Evolutionary conservation across 202 grass and related monocot species (phyloP), one percentile per base, ranked within the genome.

Genomic region (Setaria viridis): DNA sequence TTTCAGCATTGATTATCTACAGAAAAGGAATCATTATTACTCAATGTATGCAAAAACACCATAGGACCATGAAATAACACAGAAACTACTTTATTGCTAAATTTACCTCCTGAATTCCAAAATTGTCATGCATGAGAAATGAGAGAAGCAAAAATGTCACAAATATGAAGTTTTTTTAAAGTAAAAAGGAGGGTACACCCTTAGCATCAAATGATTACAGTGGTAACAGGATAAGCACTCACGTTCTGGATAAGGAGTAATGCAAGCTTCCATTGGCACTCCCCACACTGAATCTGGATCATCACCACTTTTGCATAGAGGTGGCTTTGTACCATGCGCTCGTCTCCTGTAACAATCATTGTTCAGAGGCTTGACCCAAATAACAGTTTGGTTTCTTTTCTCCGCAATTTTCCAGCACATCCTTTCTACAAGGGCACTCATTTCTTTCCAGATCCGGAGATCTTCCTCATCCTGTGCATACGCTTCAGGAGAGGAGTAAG

Each of bases 391-490:
- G 54, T 99, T 99, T 85, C 70, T 94, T 88, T 97, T 99, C 45
- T 91, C 90, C 72, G 97, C 97, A 84, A 99, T 93, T 91, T 88
- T 90, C 97, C 97, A 99, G 82, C 97, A 97, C 97, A 99, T 99
- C 81, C 94, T 87, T 82, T 96, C 90, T 55, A 94, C 94, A 84
- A 99, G 86, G 42, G 90, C 85, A 81, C 94, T 99, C 97, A 99
- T 99, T 87, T 94, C 46, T 88, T 91, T 99, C 97, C 97, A 99
- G 70, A 99, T 99, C 86, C 80, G 91, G 39, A 87, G 89, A 84
- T 97, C 97, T 59, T 99, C 97, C 85, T 99, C 97, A 82, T 99
- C 97, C 45, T 99, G 97, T 82, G 97, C 94, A 73, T 97, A 97
- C 84, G 97, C 97, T 89, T 99, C 94, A 51, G 97, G 94, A 81